Evolutionary conservation across 1,284 basidiomycete genomes (phyloP).

Genomic region (Ustilago cynodontis): DNA sequence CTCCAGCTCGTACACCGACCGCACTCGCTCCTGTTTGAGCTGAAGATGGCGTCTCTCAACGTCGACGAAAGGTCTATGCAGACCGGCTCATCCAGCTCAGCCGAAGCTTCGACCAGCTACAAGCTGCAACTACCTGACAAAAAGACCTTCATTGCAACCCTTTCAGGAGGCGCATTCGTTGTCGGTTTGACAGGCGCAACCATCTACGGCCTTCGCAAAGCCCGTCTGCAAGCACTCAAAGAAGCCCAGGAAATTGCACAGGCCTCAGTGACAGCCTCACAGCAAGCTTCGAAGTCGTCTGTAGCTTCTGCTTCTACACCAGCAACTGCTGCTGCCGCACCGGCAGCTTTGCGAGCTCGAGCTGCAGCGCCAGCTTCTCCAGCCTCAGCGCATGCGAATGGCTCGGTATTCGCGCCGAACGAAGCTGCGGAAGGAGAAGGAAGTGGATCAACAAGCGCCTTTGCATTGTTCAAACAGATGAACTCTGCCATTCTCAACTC

Average conservation of each 20-base stretch:
- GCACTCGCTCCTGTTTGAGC: not conserved
- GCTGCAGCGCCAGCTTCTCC: not conserved
- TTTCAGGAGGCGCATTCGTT: constrained; percentile 45
- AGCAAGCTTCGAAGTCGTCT: not conserved
- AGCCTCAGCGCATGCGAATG: no score
- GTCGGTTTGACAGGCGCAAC: constrained; percentile 45
- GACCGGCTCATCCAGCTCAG: not conserved
- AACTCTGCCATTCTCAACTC: constrained; percentile 33
- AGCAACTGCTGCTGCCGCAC: not conserved
- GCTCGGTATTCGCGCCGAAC: not conserved
- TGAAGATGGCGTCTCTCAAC: constrained; percentile 21
- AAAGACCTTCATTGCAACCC: constrained; percentile 51
- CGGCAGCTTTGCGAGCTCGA: not conserved
- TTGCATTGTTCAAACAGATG: constrained; percentile 37
- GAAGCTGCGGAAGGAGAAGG: not conserved
- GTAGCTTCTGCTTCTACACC: not conserved
- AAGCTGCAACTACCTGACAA: constrained; percentile 38
- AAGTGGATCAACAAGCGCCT: constrained; percentile 6
- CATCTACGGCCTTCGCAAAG: constrained; percentile 47
- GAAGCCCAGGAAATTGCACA: constrained; percentile 40
- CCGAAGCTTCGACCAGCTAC: constrained; percentile 38
- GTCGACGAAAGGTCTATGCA: not conserved
- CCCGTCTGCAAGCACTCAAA: constrained; percentile 37
- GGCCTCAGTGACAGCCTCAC: constrained; percentile 2
- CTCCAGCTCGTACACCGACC: not conserved